phyloP scores from a whole-genome alignment of 2,329 filamentous ascomycete genomes.

The Pestalotiopsis sp. region DNA sequence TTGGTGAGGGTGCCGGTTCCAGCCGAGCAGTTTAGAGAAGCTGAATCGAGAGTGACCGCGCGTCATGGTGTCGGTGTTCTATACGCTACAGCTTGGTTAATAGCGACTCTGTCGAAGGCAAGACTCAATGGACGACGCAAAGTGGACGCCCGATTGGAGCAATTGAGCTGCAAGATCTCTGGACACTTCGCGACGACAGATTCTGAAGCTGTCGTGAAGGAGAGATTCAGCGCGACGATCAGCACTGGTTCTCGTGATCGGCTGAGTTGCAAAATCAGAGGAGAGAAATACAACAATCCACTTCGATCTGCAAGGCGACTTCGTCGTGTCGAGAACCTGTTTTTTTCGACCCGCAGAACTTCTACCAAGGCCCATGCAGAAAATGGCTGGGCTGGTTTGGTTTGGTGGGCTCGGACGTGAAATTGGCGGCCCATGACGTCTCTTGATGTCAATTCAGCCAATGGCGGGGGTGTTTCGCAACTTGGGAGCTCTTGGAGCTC shows the following conservation, averaged over 20 bases:
- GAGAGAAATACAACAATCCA: not conserved
- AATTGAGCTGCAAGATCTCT: not conserved
- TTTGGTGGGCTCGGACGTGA: not conserved
- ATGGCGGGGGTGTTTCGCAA: not conserved
- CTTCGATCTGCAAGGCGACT: not conserved
- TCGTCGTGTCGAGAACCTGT: not conserved
- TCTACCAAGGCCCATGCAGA: not conserved
- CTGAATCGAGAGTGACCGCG: slow-evolving; percentile 23
- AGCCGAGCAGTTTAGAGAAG: slow-evolving; percentile 34
- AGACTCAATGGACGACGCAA: not conserved
- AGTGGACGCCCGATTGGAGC: not conserved
- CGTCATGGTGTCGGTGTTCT: not conserved
- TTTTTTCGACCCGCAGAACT: not conserved
- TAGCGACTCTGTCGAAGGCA: not conserved
- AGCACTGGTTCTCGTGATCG: not conserved
- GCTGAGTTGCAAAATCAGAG: not conserved
- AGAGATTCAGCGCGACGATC: not conserved
- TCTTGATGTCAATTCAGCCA: not conserved
- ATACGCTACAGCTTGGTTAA: not conserved
- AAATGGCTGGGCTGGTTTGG: not conserved
- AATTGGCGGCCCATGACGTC: not conserved
- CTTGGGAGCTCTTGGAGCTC: not conserved
- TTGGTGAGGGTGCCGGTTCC: slow-evolving; percentile 33
- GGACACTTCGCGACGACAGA: not conserved
- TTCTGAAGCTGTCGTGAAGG: not conserved